Conservation (phyloP, 2,329 filamentous ascomycete species). For the Penicillium brevicompactum region DNA sequence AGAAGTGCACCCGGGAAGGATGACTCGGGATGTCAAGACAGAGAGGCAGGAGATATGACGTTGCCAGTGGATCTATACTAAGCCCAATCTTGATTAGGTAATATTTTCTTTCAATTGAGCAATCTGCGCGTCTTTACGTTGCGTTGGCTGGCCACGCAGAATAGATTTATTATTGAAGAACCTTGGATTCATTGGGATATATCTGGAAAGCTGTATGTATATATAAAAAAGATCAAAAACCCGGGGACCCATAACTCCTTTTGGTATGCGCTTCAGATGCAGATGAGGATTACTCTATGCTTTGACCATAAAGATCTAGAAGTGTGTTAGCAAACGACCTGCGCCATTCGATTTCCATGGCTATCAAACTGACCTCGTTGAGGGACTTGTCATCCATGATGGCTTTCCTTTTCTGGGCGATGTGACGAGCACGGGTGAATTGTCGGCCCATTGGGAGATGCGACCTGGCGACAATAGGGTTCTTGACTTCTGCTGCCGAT, state of each 20-base stretch:
- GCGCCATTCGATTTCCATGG: neutral
- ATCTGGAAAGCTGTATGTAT: neutral
- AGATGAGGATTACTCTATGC: constrained; percentile 15
- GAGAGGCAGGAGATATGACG: constrained; percentile 1
- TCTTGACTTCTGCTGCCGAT: neutral
- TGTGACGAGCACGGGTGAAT: constrained; percentile 76
- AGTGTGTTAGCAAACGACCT: constrained; percentile 4
- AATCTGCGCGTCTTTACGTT: no score
- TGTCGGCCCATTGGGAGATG: constrained; percentile 62
- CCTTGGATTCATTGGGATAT: constrained; percentile 8
- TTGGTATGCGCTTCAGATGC: constrained; percentile 14
- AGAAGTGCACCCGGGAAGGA: neutral
- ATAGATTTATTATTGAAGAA: neutral
- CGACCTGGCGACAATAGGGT: constrained; percentile 51
- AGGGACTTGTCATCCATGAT: constrained; percentile 78
- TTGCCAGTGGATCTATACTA: neutral
- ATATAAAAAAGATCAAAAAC: neutral
- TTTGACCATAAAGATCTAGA: constrained; percentile 30
- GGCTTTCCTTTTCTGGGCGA: constrained; percentile 84
- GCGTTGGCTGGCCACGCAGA: neutral
- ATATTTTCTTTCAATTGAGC: neutral
- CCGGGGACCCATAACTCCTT: constrained; percentile 6
- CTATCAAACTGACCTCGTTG: constrained; percentile 68
- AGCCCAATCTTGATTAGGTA: neutral
- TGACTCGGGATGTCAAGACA: neutral